Evolutionary conservation across 2,329 filamentous ascomycete species (phyloP).

Genomic region (Xylariaceae sp.): DNA sequence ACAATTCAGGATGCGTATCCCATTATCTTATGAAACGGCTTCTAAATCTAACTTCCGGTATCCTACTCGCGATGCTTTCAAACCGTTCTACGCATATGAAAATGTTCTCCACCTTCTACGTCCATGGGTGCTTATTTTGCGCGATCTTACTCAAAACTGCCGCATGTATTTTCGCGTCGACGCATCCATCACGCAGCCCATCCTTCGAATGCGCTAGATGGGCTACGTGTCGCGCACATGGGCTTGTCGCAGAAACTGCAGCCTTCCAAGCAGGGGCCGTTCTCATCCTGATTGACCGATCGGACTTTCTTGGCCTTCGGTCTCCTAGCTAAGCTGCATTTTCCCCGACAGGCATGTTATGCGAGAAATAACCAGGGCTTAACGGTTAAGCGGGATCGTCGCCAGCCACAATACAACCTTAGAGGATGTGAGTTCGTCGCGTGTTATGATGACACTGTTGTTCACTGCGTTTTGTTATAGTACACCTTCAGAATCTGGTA

Average conservation of each 20-base stretch:
- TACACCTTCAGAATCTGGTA: background rate
- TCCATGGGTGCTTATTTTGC: too few relatives aligned
- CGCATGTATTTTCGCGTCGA: constrained; percentile 3
- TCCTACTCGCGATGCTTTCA: too few relatives aligned
- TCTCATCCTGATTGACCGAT: constrained; percentile 23
- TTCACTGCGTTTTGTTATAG: constrained; percentile 4
- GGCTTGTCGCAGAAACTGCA: constrained; percentile 29
- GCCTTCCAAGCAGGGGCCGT: constrained; percentile 23
- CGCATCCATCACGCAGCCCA: constrained; percentile 12
- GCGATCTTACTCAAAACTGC: background rate
- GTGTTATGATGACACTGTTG: background rate
- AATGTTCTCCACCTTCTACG: too few relatives aligned
- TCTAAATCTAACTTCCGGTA: too few relatives aligned
- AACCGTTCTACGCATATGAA: too few relatives aligned
- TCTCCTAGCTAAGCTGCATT: constrained; percentile 5
- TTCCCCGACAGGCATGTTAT: constrained; percentile 29
- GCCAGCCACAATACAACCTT: constrained; percentile 32
- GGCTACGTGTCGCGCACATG: constrained; percentile 30
- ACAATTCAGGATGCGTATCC: too few relatives aligned
- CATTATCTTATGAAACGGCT: too few relatives aligned
- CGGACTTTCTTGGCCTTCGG: constrained; percentile 25
- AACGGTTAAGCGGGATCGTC: constrained; percentile 32
- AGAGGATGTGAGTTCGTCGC: constrained; percentile 15
- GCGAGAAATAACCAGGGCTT: constrained; percentile 29
- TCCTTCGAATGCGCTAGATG: constrained; percentile 10